Conservation (phyloP, 305 asterid genomes). For the Fraxinus paxiana region DNA sequence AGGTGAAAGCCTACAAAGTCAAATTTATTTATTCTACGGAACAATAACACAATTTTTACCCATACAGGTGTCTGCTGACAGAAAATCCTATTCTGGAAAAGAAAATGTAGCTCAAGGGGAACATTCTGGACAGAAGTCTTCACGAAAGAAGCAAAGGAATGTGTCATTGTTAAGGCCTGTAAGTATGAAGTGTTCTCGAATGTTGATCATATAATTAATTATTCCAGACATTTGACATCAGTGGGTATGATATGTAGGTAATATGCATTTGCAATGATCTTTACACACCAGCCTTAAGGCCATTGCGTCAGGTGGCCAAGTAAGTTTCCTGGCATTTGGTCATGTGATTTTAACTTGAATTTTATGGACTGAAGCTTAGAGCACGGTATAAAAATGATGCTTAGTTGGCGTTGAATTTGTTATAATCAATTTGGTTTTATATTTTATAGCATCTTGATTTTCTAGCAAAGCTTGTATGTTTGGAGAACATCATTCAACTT, state of each 20-base stretch:
- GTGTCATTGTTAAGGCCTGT: conserved; percentile 80
- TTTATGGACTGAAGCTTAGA: conserved; percentile 15
- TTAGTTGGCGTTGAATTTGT: conserved; percentile 3
- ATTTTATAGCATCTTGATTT: background rate
- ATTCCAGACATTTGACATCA: conserved; percentile 32
- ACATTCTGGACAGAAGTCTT: conserved; percentile 49
- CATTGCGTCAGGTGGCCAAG: conserved; percentile 96
- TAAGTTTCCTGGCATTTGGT: conserved; percentile 39
- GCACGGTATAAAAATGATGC: conserved; percentile 9
- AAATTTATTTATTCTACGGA: background rate
- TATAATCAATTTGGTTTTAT: background rate
- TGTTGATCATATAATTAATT: conserved; percentile 5
- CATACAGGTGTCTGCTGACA: conserved; percentile 78
- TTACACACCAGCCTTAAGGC: conserved; percentile 88
- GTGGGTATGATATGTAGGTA: conserved; percentile 48
- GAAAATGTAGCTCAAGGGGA: conserved; percentile 56
- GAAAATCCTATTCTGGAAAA: conserved; percentile 57
- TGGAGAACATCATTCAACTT: background rate
- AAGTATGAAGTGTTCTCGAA: conserved; percentile 33
- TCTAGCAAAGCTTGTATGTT: background rate
- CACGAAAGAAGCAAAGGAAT: conserved; percentile 55
- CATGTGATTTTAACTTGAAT: conserved; percentile 2
- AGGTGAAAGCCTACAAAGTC: background rate
- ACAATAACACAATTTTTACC: background rate
- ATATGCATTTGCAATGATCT: conserved; percentile 95